Percentiles rank a stretch among this genome's conserved stretches.
These are phyloP conservation scores for Ulota crispa DNA, from an alignment of 225 moss, liverwort and hornwort genomes.

Conservation along the genomic window DNA sequence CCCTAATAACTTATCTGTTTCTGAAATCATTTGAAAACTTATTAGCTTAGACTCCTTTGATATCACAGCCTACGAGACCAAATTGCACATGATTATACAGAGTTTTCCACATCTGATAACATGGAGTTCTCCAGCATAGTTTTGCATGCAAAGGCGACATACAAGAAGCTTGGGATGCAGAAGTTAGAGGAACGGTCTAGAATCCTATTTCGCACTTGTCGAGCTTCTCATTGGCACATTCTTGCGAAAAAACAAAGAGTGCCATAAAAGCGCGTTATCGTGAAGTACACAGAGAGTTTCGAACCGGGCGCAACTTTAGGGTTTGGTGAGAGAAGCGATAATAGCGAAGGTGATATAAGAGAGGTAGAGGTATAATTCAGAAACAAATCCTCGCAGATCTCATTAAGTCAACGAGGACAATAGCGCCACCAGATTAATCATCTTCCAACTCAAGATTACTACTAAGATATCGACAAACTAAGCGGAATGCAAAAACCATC, in stretches of 20 bases:
- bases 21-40: not conserved
- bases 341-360: not conserved
- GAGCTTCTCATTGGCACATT: not conserved
- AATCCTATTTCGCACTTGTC: not conserved
- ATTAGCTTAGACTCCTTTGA: not conserved
- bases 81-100: not conserved
- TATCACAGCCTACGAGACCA: not conserved
- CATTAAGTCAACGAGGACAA: not conserved
- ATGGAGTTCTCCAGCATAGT: not conserved
- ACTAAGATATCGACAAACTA: not conserved
- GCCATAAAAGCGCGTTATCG: not conserved
- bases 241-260: not conserved
- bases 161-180: not conserved
- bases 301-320: not conserved
- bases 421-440: not conserved
- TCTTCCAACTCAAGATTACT: not conserved
- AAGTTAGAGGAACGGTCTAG: not conserved
- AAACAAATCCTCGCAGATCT: not conserved
- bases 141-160: not conserved
- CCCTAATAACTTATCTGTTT: not conserved
- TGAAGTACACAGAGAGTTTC: not conserved
- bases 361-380: not conserved
- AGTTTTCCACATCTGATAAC: not conserved
- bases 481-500: not conserved
- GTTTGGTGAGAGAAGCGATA: not conserved